Evolutionary conservation across 768 basidiomycete species (phyloP), one percentile per base, ranked within the genome.

Genomic region (Pleurotus tuber-regium): DNA sequence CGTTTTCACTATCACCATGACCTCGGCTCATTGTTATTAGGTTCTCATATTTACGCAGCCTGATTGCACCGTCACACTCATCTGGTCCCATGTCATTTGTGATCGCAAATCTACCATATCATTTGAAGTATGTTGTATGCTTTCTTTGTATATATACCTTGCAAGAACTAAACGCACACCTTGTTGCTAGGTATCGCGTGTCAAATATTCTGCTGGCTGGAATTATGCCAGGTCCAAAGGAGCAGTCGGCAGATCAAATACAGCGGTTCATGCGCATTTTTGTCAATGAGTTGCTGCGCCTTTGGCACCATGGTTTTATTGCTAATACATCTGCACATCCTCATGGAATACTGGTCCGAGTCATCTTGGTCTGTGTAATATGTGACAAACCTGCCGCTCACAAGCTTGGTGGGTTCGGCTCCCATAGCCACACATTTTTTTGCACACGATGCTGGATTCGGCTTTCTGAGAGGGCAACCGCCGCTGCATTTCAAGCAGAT

Each of bases 361-460:
- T 68, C 0, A 57, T 60, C 2, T 53, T 69, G 0, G 56, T 67
- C 2, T 60, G 58, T 0, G 54, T 70, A 2, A 44, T 63, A 6
- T 69, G 69, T 42, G 62, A 69, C 49, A 63, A 69, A 33, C 69
- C 68, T 1, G 68, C 68, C 5, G 61, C 62, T 1, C 61, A 63
- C 43, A 68, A 68, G 52, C 25, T 66, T 0, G 60, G 61, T 8
- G 66, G 67, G 0, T 69, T 63, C 43, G 63, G 59, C 0, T 59
- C 58, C 3, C 64, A 66, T n/a, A 52, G n/a, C 2, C 66, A 67
- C 19, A 62, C 54, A 2, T 59, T 52, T 16, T 64, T 66, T 18
- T 69, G 69, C 39, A 65, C 60, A 0, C 35, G 38, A 0, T 68
- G 68, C 39, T 61, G 61, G 59, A 65, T 69, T 24, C 35, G 23